These are phyloP conservation scores for Chaetomiaceae sp. DNA, from an alignment of 2,329 filamentous ascomycete species.

Conservation along the genomic window DNA sequence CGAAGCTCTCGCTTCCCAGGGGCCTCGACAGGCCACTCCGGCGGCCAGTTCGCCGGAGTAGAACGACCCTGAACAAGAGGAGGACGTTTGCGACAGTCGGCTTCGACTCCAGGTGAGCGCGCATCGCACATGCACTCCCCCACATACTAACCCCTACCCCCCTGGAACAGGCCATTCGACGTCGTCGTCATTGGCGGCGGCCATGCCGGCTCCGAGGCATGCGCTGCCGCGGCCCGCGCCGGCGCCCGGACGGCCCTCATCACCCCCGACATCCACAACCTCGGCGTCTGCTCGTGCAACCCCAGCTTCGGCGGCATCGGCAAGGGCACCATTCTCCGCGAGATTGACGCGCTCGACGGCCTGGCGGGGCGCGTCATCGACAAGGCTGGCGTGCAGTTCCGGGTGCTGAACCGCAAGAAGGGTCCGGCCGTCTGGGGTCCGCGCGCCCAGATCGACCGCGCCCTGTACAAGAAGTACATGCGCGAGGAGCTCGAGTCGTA, in stretches of 20 bases:
- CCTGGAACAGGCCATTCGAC: slow-evolving; percentile 63
- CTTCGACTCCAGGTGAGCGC: slow-evolving; percentile 18
- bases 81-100: slow-evolving; percentile 24
- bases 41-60: slow-evolving; percentile 2
- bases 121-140: neutral
- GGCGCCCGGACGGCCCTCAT: slow-evolving; percentile 87
- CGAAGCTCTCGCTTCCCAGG: slow-evolving; percentile 22
- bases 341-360: slow-evolving; percentile 92
- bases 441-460: slow-evolving; percentile 89
- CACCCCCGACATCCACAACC: slow-evolving; percentile 81
- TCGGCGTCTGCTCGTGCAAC: slow-evolving; percentile 95
- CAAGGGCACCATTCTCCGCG: slow-evolving; percentile 92
- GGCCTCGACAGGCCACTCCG: slow-evolving; percentile 21
- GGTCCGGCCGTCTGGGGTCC: slow-evolving; percentile 97
- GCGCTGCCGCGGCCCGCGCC: slow-evolving; percentile 80
- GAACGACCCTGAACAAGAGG: neutral
- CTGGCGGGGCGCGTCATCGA: slow-evolving; percentile 85
- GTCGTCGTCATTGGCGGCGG: slow-evolving; percentile 94
- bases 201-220: slow-evolving; percentile 92
- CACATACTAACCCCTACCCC: neutral
- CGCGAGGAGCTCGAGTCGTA: slow-evolving; percentile 76
- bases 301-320: slow-evolving; percentile 98
- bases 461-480: slow-evolving; percentile 88
- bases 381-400: slow-evolving; percentile 91
- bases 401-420: slow-evolving; percentile 80